Conservation (phyloP, 177 flowering plant species). For the Telopea speciosissima region DNA sequence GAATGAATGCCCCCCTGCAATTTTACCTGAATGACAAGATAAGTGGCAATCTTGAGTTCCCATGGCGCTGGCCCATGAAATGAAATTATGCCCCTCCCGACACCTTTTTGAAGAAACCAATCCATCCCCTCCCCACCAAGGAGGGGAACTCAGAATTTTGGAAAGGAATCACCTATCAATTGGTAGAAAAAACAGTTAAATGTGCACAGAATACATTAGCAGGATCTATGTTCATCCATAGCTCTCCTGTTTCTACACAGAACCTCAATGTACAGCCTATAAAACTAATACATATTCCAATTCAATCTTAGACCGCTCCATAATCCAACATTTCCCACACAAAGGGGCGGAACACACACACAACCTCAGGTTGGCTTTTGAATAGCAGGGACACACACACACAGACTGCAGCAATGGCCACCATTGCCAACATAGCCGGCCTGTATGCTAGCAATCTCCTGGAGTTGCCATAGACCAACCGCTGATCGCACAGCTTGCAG, state of each 20-base stretch:
- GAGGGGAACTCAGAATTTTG: no score
- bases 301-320: slow-evolving; percentile 26
- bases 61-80: no score
- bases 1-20: no score
- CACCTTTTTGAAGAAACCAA: no score
- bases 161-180: background rate
- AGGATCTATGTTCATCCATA: background rate
- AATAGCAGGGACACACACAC: slow-evolving; percentile 74
- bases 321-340: slow-evolving; percentile 66
- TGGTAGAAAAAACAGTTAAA: background rate
- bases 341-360: slow-evolving; percentile 50
- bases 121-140: no score
- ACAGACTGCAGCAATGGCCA: slow-evolving; percentile 81
- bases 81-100: no score
- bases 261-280: slow-evolving; percentile 12
- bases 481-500: slow-evolving; percentile 50
- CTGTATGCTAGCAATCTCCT: slow-evolving; percentile 43
- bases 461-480: slow-evolving; percentile 22
- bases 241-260: slow-evolving; percentile 3
- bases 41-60: no score
- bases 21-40: no score
- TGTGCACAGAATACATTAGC: background rate
- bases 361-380: slow-evolving; percentile 63
- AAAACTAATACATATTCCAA: background rate
- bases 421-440: slow-evolving; percentile 72